Evolutionary conservation across 2,329 filamentous ascomycete species (phyloP), one percentile per base, ranked within the genome.

Genomic region (Colletotrichum plurivorum): DNA sequence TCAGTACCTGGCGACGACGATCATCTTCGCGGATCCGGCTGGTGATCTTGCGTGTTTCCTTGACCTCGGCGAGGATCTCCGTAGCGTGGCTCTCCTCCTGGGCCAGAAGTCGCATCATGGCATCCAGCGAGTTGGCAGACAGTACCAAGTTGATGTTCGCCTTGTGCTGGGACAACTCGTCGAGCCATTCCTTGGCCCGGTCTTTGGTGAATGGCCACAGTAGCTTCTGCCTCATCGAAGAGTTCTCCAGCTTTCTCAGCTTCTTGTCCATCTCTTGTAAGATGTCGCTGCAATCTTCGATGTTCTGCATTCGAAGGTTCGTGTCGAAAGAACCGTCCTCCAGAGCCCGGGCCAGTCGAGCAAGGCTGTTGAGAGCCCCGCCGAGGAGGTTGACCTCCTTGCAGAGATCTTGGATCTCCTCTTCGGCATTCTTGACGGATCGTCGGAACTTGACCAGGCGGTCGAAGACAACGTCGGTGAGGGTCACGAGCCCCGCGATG

Each of bases 291-390:
- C 64, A 67, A 0, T 7, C 52, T 5, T 67, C 59, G 12, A 67
- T 27, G 31, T 67, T 58, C 5, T 63, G 1, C 52, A 63, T 67
- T 3, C 64, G 52, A 7, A 67, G 20, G 20, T 51, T 20, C 3
- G 8, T 12, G 0, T 63, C 41, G 1, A 63, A 46, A 4, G 16
- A 41, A 5, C 36, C 43, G 4, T 51, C 22, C 15, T 66, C 63
- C 53, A 25, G 15, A 0, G 31, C 49, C 0, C 57, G 36, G 0
- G 48, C 58, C 6, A 63, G 36, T 8, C 57, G 43, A 1, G 51
- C 20, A 0, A 67, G 51, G 5, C 36, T 67, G 15, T 7, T 51
- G 25, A 67, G 1, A 5, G 18, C 13, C 0, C 64, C 64, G 0
- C 31, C 59, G 1, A 63, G 43, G 1, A 16, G 1, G 45, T 63